Conservation (phyloP, 805 yeast genomes). For the Saccharomycopsis javanensis region DNA sequence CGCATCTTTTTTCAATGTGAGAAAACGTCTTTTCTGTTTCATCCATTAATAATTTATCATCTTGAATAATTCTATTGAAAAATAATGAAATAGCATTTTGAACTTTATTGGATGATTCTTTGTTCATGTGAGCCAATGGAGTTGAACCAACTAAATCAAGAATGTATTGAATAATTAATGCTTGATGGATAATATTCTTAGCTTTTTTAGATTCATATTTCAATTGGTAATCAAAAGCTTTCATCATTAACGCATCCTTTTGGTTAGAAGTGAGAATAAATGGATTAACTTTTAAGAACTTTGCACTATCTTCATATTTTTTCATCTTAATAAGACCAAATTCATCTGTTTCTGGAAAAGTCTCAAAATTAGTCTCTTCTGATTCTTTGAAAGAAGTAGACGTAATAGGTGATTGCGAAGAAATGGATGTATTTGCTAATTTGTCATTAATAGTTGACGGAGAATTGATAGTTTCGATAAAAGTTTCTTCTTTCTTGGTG, state of each 20-base stretch:
- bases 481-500: conserved; percentile 21
- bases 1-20: conserved; percentile 72
- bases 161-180: conserved; percentile 69
- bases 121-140: background rate
- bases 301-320: conserved; percentile 41
- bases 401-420: conserved; percentile 8
- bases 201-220: conserved; percentile 47
- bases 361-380: conserved; percentile 38
- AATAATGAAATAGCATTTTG: conserved; percentile 46
- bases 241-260: conserved; percentile 87
- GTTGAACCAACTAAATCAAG: conserved; percentile 32
- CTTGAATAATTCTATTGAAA: conserved; percentile 57
- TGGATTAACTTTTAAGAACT: conserved; percentile 43
- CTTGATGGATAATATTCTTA: conserved; percentile 64
- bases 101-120: background rate
- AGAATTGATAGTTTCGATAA: conserved; percentile 29
- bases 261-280: conserved; percentile 71
- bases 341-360: conserved; percentile 53
- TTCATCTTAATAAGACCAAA: conserved; percentile 50
- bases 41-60: conserved; percentile 45
- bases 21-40: conserved; percentile 66
- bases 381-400: conserved; percentile 19
- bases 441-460: conserved; percentile 13
- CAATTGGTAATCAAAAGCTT: conserved; percentile 77
- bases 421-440: background rate